These are phyloP conservation scores for Paspalum notatum DNA, from an alignment of 176 grass and related monocot genomes.

Conservation along the genomic window DNA sequence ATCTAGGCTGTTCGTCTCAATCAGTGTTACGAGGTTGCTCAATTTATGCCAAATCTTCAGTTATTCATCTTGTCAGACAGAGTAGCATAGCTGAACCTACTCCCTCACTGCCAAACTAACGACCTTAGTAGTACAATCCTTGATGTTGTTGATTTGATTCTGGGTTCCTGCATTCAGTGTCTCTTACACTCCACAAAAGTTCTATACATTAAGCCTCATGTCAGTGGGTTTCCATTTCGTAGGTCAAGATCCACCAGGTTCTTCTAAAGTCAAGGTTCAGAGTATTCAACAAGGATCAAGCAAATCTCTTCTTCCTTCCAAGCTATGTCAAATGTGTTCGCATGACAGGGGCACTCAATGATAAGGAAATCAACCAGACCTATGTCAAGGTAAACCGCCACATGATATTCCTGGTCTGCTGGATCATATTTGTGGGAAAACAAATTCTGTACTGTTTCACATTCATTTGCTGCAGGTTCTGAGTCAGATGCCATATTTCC, in stretches of 20 bases:
- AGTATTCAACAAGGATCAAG: constrained; percentile 74
- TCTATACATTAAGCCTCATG: not conserved
- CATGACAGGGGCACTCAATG: constrained; percentile 70
- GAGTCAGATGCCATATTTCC: constrained; percentile 94
- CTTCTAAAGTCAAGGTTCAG: constrained; percentile 86
- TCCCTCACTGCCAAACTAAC: not conserved
- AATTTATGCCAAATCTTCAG: not conserved
- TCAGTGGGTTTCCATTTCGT: not conserved
- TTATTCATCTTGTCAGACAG: not conserved
- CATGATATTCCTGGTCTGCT: not conserved
- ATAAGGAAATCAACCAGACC: constrained; percentile 95
- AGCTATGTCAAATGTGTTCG: constrained; percentile 95
- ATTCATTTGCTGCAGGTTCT: constrained; percentile 61
- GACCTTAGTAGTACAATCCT: not conserved
- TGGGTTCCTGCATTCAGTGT: not conserved
- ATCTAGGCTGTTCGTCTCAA: not conserved
- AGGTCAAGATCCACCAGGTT: constrained; percentile 92
- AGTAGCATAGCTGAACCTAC: not conserved
- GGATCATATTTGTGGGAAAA: not conserved
- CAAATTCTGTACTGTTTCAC: not conserved
- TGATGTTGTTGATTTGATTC: not conserved
- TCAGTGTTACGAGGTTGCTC: not conserved
- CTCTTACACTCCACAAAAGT: not conserved
- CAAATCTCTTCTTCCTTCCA: constrained; percentile 90
- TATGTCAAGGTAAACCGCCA: constrained; percentile 74